Evolutionary conservation across 225 moss, liverwort and hornwort genomes (phyloP).

Genomic region (Pseudisothecium myosuroides): DNA sequence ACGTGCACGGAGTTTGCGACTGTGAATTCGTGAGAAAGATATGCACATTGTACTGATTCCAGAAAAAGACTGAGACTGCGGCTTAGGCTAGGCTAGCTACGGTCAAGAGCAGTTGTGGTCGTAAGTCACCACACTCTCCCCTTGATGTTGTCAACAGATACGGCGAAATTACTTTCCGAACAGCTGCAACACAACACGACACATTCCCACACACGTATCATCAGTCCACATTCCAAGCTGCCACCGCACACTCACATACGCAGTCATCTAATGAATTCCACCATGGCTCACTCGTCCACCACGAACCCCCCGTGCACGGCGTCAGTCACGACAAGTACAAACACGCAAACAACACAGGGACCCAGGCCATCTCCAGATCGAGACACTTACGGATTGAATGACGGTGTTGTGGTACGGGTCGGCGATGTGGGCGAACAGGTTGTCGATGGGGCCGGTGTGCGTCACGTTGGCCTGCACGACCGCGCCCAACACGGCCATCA

Average conservation of each 20-base stretch:
- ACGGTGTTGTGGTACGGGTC: slow-evolving; percentile 78
- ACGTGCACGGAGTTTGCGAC: not conserved
- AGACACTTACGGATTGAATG: not conserved
- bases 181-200: not conserved
- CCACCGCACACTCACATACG: too few relatives aligned
- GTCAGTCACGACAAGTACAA: too few relatives aligned
- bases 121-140: not conserved
- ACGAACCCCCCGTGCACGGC: too few relatives aligned
- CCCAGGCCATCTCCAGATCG: not conserved
- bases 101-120: not conserved
- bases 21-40: not conserved
- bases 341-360: too few relatives aligned
- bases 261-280: not conserved
- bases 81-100: not conserved
- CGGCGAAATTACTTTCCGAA: not conserved
- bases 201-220: not conserved
- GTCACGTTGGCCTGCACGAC: slow-evolving; percentile 72
- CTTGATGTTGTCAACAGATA: slow-evolving; percentile 17
- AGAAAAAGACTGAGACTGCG: not conserved
- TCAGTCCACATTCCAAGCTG: not conserved
- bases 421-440: slow-evolving; percentile 71
- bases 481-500: slow-evolving; percentile 78
- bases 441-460: slow-evolving; percentile 78
- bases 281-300: not conserved
- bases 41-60: slow-evolving; percentile 17